Base-by-base conservation (phyloP, 495 filamentous ascomycete species). In the Aspergillus kassunensis region DNA sequence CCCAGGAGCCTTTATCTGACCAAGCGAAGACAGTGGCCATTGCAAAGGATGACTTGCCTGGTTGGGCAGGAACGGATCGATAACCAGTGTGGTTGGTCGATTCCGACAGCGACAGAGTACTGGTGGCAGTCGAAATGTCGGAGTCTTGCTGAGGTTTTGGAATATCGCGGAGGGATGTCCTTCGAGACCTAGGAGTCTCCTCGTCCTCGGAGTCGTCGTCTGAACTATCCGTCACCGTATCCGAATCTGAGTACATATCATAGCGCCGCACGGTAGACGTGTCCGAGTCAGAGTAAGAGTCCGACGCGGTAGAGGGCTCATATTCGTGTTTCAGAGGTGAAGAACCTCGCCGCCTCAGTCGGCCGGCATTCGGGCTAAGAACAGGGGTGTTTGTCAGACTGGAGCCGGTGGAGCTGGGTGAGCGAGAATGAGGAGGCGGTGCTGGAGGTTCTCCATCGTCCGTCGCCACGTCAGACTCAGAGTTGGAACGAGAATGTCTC, bases 281-380 rank as follows among this genome's bases (percentile, higher is more conserved):
- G 24, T 79, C 76, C 0, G 78, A 79, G 42, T 72, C 74, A 0
- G 77, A 78, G 31, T 72, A 76, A 10, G 70, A 70, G 23, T 80
- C 77, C 2, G 87, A 87, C 44, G 81, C 82, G 34, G 89, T 91
- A 1, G 93, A 97, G 2, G 95, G 95, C 56, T 90, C 88, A 60
- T 96, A 99, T 71, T 99, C 91, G 60, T 97, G 93, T 69, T 99
- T 99, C 51, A 99, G 76, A 8, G 95, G 95, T 8, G 95, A 97
- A 4, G 95, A 97, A 21, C 84, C 87, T 6, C 89, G 80, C 24
- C 92, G 78, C 59, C 80, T 86, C 10, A 78, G 65, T 21, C 70
- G 73, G 20, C 56, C 53, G 62, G 61, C 39, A 56, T 61, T 57
- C 49, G 67, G 41, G 70, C 77, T 48, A 13, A 80, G 71, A 4